Percentiles rank a stretch among this genome's conserved stretches.
Conservation (phyloP, 331 rosid species). For the Ulmus americana region DNA sequence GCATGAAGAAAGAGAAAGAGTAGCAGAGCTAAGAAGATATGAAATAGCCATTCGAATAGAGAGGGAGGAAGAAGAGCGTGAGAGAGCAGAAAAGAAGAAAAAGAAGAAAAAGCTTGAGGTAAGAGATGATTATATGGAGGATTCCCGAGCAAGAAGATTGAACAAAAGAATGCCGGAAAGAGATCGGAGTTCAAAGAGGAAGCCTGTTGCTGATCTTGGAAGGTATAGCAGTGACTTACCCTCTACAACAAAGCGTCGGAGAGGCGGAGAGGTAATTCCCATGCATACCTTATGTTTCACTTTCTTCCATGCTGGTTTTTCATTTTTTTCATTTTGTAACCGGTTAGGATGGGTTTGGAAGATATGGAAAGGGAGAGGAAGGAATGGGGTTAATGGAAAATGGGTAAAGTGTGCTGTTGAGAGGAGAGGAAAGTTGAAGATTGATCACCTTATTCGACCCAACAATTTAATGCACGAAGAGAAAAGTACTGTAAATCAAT, state of each 20-base stretch:
- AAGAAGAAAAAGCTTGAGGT: constrained; percentile 53
- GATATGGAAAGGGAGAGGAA: too few species aligned
- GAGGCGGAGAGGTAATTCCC: constrained; percentile 85
- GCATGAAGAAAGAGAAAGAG: constrained; percentile 60
- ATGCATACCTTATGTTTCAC: constrained; percentile 21
- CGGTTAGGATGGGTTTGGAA: too few species aligned
- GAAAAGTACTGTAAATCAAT: too few species aligned
- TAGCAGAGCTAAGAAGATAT: constrained; percentile 54
- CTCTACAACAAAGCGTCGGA: constrained; percentile 69
- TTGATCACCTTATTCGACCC: neutral
- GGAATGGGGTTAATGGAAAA: too few species aligned
- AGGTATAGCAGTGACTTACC: constrained; percentile 43
- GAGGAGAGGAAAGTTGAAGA: neutral
- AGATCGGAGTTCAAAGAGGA: constrained; percentile 61
- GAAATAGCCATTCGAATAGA: constrained; percentile 77
- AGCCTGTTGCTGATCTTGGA: constrained; percentile 62
- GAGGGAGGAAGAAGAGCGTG: constrained; percentile 82
- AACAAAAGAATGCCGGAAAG: constrained; percentile 68
- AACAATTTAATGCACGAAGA: too few species aligned
- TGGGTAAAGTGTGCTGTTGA: neutral
- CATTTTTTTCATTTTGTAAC: constrained; percentile 10
- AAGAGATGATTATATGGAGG: constrained; percentile 58
- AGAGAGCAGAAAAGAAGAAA: constrained; percentile 75
- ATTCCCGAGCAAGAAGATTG: constrained; percentile 52
- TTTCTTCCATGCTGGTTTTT: constrained; percentile 26